Evolutionary conservation across 2,329 filamentous ascomycete species (phyloP).

Genomic region (Clonostachys chloroleuca): DNA sequence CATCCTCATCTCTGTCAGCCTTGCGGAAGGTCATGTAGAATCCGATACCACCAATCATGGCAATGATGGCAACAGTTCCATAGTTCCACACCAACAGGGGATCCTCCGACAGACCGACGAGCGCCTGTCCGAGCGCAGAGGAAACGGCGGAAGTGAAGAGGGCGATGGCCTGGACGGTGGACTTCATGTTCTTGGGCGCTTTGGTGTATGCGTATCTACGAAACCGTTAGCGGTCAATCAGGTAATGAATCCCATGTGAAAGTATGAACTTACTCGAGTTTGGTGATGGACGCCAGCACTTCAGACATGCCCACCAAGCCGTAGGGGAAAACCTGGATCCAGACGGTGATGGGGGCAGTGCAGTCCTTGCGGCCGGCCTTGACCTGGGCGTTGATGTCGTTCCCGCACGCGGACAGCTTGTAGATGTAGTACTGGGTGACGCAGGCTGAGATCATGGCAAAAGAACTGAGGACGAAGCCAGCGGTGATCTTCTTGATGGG

Average conservation of each 20-base stretch:
- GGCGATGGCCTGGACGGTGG: constrained; percentile 65
- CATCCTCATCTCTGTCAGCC: constrained; percentile 64
- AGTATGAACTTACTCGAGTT: constrained; percentile 65
- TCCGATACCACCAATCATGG: constrained; percentile 53
- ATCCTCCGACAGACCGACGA: constrained; percentile 56
- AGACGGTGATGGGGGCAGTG: constrained; percentile 60
- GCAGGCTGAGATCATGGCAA: constrained; percentile 55
- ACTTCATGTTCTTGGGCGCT: constrained; percentile 76
- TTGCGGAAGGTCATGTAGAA: constrained; percentile 67
- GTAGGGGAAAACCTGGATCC: constrained; percentile 49
- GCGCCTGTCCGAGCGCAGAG: constrained; percentile 65
- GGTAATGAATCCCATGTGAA: too few relatives aligned
- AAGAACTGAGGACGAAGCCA: constrained; percentile 63
- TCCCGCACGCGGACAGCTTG: constrained; percentile 47
- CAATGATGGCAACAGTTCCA: constrained; percentile 57
- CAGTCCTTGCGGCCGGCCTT: constrained; percentile 35
- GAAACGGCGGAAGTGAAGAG: constrained; percentile 69
- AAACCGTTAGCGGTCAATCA: too few relatives aligned
- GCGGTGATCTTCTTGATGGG: constrained; percentile 72
- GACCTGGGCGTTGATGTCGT: constrained; percentile 29
- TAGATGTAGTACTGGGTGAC: constrained; percentile 63
- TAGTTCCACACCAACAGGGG: constrained; percentile 73
- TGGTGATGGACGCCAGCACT: constrained; percentile 51
- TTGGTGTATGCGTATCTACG: constrained; percentile 62
- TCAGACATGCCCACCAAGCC: constrained; percentile 46